These are phyloP conservation scores for Ziziphus jujuba DNA, from an alignment of 306 rosid species.

Conservation along the genomic window DNA sequence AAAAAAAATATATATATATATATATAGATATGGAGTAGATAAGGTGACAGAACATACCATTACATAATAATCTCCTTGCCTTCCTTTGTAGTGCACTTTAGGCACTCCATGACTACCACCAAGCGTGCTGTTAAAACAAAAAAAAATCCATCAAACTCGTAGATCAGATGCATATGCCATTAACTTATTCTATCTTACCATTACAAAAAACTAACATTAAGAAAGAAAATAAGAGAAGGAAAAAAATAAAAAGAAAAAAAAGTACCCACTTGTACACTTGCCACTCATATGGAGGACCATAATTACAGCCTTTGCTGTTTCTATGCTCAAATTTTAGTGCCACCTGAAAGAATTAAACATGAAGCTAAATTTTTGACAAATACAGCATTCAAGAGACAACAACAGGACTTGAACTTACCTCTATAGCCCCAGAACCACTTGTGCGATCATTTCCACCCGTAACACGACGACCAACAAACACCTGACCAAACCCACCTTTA, in stretches of 20 bases:
- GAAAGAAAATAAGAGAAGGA: neutral
- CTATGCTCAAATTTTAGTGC: conserved; percentile 95
- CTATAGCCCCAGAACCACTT: conserved; percentile 72
- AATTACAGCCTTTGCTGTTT: conserved; percentile 93
- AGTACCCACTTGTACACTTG: conserved; percentile 89
- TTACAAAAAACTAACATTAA: no score
- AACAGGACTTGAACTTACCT: conserved; percentile 46
- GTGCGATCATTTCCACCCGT: conserved; percentile 74
- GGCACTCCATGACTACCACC: conserved; percentile 99
- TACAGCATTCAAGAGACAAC: neutral
- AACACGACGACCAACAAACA: conserved; percentile 82
- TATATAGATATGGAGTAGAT: conserved; percentile 5
- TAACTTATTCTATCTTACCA: neutral
- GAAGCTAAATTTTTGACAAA: neutral
- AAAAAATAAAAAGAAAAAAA: conserved; percentile 5
- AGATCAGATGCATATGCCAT: conserved; percentile 1
- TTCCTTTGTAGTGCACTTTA: conserved; percentile 86
- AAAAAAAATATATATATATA: no score
- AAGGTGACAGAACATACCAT: conserved; percentile 59
- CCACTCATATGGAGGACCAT: conserved; percentile 98
- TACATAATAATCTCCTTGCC: conserved; percentile 81
- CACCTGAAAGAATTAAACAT: conserved; percentile 56
- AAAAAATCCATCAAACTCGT: neutral
- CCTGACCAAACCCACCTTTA: conserved; percentile 96
- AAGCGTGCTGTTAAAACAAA: conserved; percentile 62